Percentiles rank a stretch among this genome's conserved stretches.
Conservation (phyloP, 441 rosid genomes). For the Breynia disticha region DNA sequence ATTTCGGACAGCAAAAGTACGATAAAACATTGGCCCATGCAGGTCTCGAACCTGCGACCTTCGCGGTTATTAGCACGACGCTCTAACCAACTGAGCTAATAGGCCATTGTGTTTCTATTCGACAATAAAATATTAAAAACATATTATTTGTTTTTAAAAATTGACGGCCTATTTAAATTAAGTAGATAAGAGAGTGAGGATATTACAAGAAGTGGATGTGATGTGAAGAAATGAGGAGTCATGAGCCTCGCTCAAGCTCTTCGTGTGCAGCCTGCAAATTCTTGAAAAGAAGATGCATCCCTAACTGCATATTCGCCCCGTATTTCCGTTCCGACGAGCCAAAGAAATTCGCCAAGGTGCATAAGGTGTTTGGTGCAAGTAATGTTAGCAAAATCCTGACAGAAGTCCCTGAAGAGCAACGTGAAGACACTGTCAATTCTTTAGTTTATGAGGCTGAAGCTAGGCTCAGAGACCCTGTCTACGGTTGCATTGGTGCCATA, state of each 20-base stretch:
- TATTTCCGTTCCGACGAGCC: conserved; percentile 69
- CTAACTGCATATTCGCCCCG: conserved; percentile 77
- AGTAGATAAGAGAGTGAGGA: conserved; percentile 1
- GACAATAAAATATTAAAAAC: no score
- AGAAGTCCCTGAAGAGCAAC: conserved; percentile 77
- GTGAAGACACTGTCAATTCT: conserved; percentile 82
- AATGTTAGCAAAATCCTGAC: conserved; percentile 82
- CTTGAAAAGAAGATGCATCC: conserved; percentile 64
- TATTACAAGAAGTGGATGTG: conserved; percentile 14
- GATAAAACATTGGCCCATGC: conserved; percentile 2
- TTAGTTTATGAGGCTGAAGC: conserved; percentile 86
- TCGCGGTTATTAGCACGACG: conserved; percentile 72
- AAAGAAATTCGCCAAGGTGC: conserved; percentile 63
- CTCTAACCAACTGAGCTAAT: conserved; percentile 91
- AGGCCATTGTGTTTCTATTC: conserved; percentile 31
- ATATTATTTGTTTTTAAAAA: no score
- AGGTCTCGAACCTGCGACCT: conserved; percentile 11
- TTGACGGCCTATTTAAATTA: background rate
- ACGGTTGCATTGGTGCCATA: conserved; percentile 91
- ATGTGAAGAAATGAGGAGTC: conserved; percentile 45
- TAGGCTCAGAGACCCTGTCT: conserved; percentile 78
- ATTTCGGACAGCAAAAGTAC: background rate
- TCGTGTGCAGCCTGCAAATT: conserved; percentile 94
- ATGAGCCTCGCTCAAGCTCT: conserved; percentile 73
- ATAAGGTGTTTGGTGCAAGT: conserved; percentile 90